These are phyloP conservation scores for Akanthomyces muscarius DNA, from an alignment of 2,329 filamentous ascomycete species.

Conservation along the genomic window DNA sequence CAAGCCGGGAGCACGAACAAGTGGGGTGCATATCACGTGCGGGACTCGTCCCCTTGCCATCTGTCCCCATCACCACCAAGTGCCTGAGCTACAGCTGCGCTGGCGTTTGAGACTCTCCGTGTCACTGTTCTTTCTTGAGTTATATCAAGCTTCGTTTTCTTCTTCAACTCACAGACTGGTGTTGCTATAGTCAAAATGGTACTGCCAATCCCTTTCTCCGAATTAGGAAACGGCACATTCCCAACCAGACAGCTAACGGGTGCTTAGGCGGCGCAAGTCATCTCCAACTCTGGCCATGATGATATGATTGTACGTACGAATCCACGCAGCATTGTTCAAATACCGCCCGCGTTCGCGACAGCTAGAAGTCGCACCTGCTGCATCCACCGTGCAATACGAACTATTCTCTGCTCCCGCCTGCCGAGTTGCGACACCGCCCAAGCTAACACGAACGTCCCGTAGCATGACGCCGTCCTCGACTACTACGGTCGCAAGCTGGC, in stretches of 20 bases:
- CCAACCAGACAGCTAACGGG: neutral
- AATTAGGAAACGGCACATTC: neutral
- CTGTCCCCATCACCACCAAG: conserved; percentile 15
- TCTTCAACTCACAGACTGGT: neutral
- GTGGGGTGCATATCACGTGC: conserved; percentile 16
- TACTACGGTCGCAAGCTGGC: conserved; percentile 96
- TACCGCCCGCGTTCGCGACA: neutral
- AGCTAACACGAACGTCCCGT: conserved; percentile 22
- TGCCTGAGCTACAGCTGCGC: neutral
- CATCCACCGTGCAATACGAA: neutral
- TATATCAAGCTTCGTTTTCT: neutral
- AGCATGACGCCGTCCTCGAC: conserved; percentile 98
- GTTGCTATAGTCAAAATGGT: conserved; percentile 14
- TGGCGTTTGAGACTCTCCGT: neutral
- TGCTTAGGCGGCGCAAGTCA: conserved; percentile 39
- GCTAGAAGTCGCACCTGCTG: neutral
- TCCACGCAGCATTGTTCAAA: neutral
- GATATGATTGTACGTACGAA: conserved; percentile 90
- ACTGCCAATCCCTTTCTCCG: neutral
- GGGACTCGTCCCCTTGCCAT: conserved; percentile 10
- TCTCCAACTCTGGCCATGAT: conserved; percentile 65
- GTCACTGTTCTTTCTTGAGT: neutral
- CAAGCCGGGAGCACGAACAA: neutral
- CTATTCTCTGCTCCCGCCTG: neutral
- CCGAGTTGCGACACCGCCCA: conserved; percentile 11